Evolutionary conservation across 2,329 filamentous ascomycete species (phyloP), one percentile per base, ranked within the genome.

Genomic region (Sporothrix brunneoviolacea): DNA sequence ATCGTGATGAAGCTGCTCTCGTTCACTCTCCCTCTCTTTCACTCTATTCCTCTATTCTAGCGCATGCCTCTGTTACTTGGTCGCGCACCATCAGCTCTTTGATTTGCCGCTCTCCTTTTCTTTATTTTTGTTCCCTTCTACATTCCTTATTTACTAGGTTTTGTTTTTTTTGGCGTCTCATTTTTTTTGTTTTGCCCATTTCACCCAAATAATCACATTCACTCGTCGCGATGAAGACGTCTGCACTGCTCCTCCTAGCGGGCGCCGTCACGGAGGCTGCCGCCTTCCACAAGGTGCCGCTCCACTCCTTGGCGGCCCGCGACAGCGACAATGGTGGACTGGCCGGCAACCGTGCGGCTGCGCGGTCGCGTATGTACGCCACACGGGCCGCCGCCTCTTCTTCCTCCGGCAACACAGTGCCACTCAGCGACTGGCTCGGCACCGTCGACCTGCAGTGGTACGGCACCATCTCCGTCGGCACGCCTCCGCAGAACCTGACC

Each of bases 401-500:
- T n/a, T n/a, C n/a, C n/a, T n/a, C n/a, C n/a, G 24, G 24, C n/a
- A 12, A 8, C 13, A 18, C 22, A n/a, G 15, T 50, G 4, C 28
- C 48, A 4, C 32, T 50, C 15, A 44, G 19, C 22, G 48, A 50
- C 48, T 50, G 48, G 48, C 33, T 39, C 18, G 27, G 41, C 32
- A 43, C 39, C 32, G 41, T 33, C 21, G 48, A 50, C 40, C 40
- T 44, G 40, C 45, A 58, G 52, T 58, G 56, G 56, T 58, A 58
- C 44, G 54, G 52, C 13, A 54, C 39, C 8, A 51, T 58, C 32
- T 36, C 43, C 4, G 13, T 58, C 1, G 56, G 56, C 21, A 58
- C 53, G 13, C 56, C 56, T 1, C 47, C 52, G 1, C 62, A 65
- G 32, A 57, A 60, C 8, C 52, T 65, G 61, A 62, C 63, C 5